Evolutionary conservation across 106 monocot species (phyloP), one percentile per base, ranked within the genome.

Genomic region (Dendrobium catenatum): DNA sequence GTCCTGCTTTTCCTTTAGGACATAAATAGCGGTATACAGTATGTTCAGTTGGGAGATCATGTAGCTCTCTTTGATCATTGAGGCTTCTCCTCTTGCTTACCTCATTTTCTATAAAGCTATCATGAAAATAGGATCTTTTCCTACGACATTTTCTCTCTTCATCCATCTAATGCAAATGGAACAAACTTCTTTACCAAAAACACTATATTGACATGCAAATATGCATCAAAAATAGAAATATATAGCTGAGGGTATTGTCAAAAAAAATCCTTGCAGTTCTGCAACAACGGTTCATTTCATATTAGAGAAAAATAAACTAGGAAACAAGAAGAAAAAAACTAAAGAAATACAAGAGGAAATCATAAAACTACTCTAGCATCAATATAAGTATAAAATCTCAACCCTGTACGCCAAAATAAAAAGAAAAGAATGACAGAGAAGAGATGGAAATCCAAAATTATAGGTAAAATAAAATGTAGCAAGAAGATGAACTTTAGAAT

Each of bases 1-100:
- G 85, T 44, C 91, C 91, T 37, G 85, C 85, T 74, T 88, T 88
- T 80, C 73, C 79, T 18, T 68, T 80, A 0, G 88, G 88, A 51
- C 91, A 91, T 73, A 91, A 79, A 80, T 87, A 91, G n/a, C 88
- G 80, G 9, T 91, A 91, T 3, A 87, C 87, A 46, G 85, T 88
- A 68, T 88, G 85, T n/a, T 88, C 84, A 75, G 80, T 48, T 15
- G 77, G 81, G 31, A 86, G 80, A 42, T 79, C 78, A 73, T 78
- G 88, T 9, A 73, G 6, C 9, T 86, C 86, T 70, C 78, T 83
- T 24, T 88, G 86, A 66, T 81, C 88, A 73, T 73, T 83, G 66
- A 83, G 54, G 77, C 85, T 88, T 86, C 91, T 91, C 79, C 87
- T 83, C 79, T 91, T 91, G 73, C 73, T 80, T 47, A 79, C 85